Evolutionary conservation across 1,284 basidiomycete genomes (phyloP).

Genomic region (Naganishia cerealis): DNA sequence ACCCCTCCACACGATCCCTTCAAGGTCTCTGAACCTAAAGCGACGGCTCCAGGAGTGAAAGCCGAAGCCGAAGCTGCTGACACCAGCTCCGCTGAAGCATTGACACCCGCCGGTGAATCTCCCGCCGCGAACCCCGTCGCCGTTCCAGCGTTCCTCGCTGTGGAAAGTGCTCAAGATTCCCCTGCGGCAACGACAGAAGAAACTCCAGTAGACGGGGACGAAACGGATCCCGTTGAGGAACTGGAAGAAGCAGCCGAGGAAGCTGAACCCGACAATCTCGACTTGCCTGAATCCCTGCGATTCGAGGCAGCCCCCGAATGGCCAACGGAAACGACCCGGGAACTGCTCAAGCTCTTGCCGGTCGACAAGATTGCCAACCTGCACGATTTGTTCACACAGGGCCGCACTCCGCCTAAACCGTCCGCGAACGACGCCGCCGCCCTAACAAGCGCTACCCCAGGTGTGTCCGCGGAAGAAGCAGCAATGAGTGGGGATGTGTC

Average conservation of each 20-base stretch:
- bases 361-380: constrained; percentile 64
- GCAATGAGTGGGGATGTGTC: constrained; percentile 38
- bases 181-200: constrained; percentile 26
- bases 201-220: neutral
- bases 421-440: constrained; percentile 62
- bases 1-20: constrained; percentile 63
- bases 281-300: constrained; percentile 38
- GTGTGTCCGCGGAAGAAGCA: constrained; percentile 42
- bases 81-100: neutral
- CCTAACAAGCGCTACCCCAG: constrained; percentile 56
- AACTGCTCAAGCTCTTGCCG: constrained; percentile 65
- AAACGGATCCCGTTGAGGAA: constrained; percentile 26
- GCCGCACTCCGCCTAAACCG: constrained; percentile 66
- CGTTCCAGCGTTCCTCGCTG: neutral
- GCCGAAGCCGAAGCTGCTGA: constrained; percentile 19
- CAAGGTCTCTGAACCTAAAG: constrained; percentile 29
- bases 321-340: constrained; percentile 63
- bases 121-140: constrained; percentile 1
- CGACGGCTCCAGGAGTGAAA: constrained; percentile 26
- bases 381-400: constrained; percentile 72
- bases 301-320: constrained; percentile 59
- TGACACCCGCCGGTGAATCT: constrained; percentile 4
- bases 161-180: constrained; percentile 7
- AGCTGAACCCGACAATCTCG: constrained; percentile 23
- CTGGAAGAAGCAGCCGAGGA: constrained; percentile 18